phyloP scores from a whole-genome alignment of 495 filamentous ascomycete genomes.

The Podospora fimiseda region DNA sequence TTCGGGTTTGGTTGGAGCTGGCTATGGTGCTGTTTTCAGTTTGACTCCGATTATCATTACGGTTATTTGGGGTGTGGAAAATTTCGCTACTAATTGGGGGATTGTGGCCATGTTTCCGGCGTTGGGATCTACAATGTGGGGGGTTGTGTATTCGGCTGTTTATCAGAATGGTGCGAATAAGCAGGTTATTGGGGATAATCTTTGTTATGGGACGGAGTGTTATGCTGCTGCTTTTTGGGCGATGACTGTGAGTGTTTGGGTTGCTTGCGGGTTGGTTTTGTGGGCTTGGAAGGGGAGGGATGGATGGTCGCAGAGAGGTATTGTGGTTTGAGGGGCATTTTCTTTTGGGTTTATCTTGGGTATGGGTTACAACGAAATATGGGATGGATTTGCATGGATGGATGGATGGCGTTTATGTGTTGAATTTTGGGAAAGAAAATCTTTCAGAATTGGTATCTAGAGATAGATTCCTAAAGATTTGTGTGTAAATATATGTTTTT shows the following conservation, averaged over 20 bases:
- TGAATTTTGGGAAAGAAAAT: too few relatives aligned
- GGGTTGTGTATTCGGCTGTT: slow-evolving; percentile 69
- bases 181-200: slow-evolving; percentile 32
- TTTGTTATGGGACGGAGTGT: slow-evolving; percentile 71
- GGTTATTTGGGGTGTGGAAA: slow-evolving; percentile 96
- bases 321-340: slow-evolving; percentile 66
- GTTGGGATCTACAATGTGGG: slow-evolving; percentile 77
- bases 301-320: slow-evolving; percentile 71
- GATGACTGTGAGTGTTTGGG: slow-evolving; percentile 68
- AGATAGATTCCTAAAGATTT: too few relatives aligned
- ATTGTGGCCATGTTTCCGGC: slow-evolving; percentile 89
- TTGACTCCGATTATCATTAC: slow-evolving; percentile 85
- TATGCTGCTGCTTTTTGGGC: slow-evolving; percentile 76
- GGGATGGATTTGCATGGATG: too few relatives aligned
- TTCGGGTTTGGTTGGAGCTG: slow-evolving; percentile 73
- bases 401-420: too few relatives aligned
- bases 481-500: too few relatives aligned
- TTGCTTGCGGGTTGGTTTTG: slow-evolving; percentile 65
- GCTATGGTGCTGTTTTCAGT: slow-evolving; percentile 87
- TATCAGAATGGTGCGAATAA: slow-evolving; percentile 61
- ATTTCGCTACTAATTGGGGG: slow-evolving; percentile 97
- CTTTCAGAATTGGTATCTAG: too few relatives aligned
- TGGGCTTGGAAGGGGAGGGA: slow-evolving; percentile 73
- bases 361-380: too few relatives aligned
- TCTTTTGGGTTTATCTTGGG: background rate